Evolutionary conservation across 2,329 filamentous ascomycete genomes (phyloP), one percentile per base, ranked within the genome.

Genomic region (Aureobasidium lini): DNA sequence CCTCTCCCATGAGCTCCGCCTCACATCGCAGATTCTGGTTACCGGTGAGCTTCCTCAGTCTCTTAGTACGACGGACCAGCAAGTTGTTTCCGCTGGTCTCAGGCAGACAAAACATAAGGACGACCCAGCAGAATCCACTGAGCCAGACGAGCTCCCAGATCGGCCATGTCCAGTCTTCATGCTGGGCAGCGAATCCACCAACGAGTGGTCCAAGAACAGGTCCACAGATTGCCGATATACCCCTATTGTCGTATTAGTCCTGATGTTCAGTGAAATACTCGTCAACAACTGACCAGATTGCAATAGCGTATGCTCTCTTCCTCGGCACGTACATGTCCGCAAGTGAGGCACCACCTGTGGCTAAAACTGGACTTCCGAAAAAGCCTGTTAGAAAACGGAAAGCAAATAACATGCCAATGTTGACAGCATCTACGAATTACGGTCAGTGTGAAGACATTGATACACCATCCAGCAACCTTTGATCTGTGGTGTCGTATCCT

Each of bases 331-430:
- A 78, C 32, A 79, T 75, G 57, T 79, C 77, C 0, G 66, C 69
- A 9, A 78, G 68, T 0, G 73, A 73, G 6, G 76, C 77, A 36
- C 71, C 77, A 1, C 76, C 76, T 0, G 75, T 79, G 0, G 77
- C 76, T 1, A 79, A 69, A 0, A 71, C 70, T 0, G 76, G 76
- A 0, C 69, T 72, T 4, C 78, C 78, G 62, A 80, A 73, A 63
- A 82, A 79, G 0, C 79, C 79, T 0, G 76, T 77, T 0, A 82
- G 61, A 64, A 81, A 82, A 6, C 80, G 75, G 39, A 83, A 76
- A 2, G 73, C 77, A 0, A 84, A 68, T 0, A 84, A n/a, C 69
- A 79, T 79, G 4, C 75, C 77, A 50, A 83, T 76, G 62, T 81
- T 81, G 37, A 69, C 70, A 11, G 49, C 49, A 40, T 53, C 23